Percentiles rank a stretch among this genome's conserved stretches.
Evolutionary conservation across 768 basidiomycete species (phyloP).

Genomic region (Pseudohyphozyma bogoriensis): DNA sequence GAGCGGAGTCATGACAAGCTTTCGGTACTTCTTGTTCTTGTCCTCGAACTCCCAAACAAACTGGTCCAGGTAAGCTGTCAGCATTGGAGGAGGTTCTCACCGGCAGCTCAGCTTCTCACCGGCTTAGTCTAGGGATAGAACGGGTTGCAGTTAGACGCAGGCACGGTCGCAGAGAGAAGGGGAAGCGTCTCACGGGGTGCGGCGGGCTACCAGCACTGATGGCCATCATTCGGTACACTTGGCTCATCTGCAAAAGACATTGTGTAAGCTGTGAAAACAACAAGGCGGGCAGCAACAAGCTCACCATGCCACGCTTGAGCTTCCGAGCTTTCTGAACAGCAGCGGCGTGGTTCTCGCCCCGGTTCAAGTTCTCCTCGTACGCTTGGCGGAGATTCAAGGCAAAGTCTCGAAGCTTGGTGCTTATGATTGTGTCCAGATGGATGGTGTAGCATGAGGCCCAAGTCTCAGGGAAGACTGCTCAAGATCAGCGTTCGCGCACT

Average conservation of each 20-base stretch:
- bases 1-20: constrained; percentile 62
- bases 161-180: too few relatives aligned
- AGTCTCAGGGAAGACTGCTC: constrained; percentile 46
- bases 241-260: constrained; percentile 67
- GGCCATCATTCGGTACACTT: constrained; percentile 72
- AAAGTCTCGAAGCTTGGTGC: constrained; percentile 84
- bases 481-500: background rate
- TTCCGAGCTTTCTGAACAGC: constrained; percentile 48
- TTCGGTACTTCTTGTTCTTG: constrained; percentile 49
- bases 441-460: constrained; percentile 64
- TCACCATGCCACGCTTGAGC: constrained; percentile 81
- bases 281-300: too few relatives aligned
- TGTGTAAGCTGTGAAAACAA: too few relatives aligned
- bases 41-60: constrained; percentile 87
- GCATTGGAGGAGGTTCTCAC: too few relatives aligned
- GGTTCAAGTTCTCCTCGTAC: constrained; percentile 36
- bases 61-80: too few relatives aligned
- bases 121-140: too few relatives aligned
- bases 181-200: too few relatives aligned
- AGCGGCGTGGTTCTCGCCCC: constrained; percentile 5
- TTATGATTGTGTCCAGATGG: constrained; percentile 66
- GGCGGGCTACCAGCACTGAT: constrained; percentile 83
- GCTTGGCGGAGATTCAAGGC: constrained; percentile 63
- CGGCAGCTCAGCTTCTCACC: too few relatives aligned
- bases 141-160: too few relatives aligned